A percentile compares a stretch with the other conserved stretches of the same genome.
Evolutionary conservation across 2,329 filamentous ascomycete genomes (phyloP).

Genomic region (Colletotrichum eremochloae): DNA sequence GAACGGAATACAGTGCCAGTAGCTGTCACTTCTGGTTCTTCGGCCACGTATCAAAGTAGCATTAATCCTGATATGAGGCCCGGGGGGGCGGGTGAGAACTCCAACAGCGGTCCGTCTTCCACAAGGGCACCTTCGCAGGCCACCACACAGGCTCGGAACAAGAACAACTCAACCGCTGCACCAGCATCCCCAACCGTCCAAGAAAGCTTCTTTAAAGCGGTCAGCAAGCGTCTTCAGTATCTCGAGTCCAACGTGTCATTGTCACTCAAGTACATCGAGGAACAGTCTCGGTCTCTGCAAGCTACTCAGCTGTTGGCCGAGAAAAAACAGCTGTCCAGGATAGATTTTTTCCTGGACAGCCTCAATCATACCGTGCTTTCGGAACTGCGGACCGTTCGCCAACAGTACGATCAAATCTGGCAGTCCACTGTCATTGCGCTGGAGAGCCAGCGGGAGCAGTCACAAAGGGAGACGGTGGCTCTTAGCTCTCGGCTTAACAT

Average conservation of each 20-base stretch:
- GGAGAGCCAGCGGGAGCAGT: conserved; percentile 87
- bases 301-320: conserved; percentile 90
- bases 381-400: conserved; percentile 82
- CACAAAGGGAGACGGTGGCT: conserved; percentile 85
- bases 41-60: not conserved
- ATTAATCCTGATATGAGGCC: conserved; percentile 2
- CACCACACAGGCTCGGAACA: conserved; percentile 49
- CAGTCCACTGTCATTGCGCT: conserved; percentile 94
- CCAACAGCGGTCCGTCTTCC: conserved; percentile 35
- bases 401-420: conserved; percentile 96
- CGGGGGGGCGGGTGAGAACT: conserved; percentile 5
- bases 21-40: not conserved
- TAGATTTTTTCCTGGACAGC: conserved; percentile 82
- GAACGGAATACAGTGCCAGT: not conserved
- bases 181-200: conserved; percentile 85
- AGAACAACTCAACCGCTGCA: conserved; percentile 57
- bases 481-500: conserved; percentile 85
- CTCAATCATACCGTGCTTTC: conserved; percentile 90
- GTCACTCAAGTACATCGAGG: conserved; percentile 95
- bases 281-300: conserved; percentile 90
- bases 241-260: conserved; percentile 94
- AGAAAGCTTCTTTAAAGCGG: conserved; percentile 97
- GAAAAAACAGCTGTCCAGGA: conserved; percentile 87
- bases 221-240: conserved; percentile 91
- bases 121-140: conserved; percentile 48